Conservation (phyloP, 192 early-diverging fungal species). For the Mortierella hygrophila region DNA sequence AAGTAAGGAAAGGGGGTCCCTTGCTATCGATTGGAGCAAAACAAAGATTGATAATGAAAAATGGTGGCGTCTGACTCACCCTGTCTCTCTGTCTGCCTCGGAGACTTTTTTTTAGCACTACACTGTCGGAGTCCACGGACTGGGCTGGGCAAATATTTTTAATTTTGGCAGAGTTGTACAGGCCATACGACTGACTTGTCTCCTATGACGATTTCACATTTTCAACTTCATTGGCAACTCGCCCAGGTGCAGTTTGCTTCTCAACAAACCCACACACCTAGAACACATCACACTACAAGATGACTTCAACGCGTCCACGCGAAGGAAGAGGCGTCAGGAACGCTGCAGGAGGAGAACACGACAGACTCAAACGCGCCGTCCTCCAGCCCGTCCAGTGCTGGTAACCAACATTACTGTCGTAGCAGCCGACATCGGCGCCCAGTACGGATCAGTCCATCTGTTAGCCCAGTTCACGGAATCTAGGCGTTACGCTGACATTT, state of each 20-base stretch:
- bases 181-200: not conserved
- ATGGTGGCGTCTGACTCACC: conserved; percentile 27
- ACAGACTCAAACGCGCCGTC: conserved; percentile 58
- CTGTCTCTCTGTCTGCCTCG: not conserved
- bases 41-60: not conserved
- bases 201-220: not conserved
- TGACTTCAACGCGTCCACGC: conserved; percentile 54
- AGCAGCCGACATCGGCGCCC: not conserved
- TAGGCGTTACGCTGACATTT: not conserved
- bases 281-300: conserved; percentile 1
- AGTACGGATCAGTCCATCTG: not conserved
- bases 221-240: not conserved
- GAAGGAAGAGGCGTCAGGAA: conserved; percentile 51
- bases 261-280: not conserved
- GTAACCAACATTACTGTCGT: conserved; percentile 11
- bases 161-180: not conserved
- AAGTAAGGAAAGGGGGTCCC: not conserved
- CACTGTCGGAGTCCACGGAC: not conserved
- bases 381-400: conserved; percentile 62
- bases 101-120: conserved; percentile 10
- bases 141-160: not conserved
- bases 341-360: conserved; percentile 55
- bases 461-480: not conserved
- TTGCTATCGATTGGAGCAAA: not conserved
- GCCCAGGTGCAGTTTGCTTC: not conserved